A percentile compares a stretch with the other conserved stretches of the same genome.
Conservation (phyloP, 805 yeast species). For the Barnettozyma californica region DNA sequence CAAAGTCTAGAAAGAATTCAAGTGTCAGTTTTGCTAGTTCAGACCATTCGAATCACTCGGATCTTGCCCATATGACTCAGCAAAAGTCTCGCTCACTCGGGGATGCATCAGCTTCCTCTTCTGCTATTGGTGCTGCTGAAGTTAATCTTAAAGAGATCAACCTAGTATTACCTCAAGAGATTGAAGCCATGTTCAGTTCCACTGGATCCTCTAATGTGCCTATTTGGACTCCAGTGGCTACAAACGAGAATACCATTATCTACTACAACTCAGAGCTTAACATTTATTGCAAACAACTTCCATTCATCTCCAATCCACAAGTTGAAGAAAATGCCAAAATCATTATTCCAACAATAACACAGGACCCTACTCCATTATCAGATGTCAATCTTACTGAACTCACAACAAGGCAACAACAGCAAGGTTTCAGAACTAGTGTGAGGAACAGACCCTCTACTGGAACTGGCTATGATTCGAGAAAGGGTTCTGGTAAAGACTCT, state of each 20-base stretch:
- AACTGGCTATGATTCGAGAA: constrained; percentile 10
- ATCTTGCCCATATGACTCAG: constrained; percentile 12
- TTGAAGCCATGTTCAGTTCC: constrained; percentile 32
- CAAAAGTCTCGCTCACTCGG: background rate
- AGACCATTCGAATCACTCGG: constrained; percentile 26
- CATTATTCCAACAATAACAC: constrained; percentile 23
- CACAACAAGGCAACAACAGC: background rate
- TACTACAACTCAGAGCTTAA: constrained; percentile 59
- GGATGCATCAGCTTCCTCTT: constrained; percentile 15
- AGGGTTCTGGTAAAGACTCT: constrained; percentile 10
- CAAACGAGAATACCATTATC: constrained; percentile 47
- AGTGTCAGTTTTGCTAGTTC: constrained; percentile 43
- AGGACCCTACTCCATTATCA: constrained; percentile 12
- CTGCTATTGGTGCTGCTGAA: background rate
- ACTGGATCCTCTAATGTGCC: constrained; percentile 32
- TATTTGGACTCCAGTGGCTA: constrained; percentile 59
- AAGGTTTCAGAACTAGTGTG: constrained; percentile 7
- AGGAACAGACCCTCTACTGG: constrained; percentile 18
- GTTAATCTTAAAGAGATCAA: constrained; percentile 18
- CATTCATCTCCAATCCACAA: constrained; percentile 39
- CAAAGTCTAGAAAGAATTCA: constrained; percentile 41
- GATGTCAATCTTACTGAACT: constrained; percentile 25
- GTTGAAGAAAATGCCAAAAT: constrained; percentile 30
- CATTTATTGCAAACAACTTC: constrained; percentile 53
- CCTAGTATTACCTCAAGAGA: constrained; percentile 32